Evolutionary conservation across 306 rosid genomes (phyloP).

Genomic region (Lathyrus sativus): DNA sequence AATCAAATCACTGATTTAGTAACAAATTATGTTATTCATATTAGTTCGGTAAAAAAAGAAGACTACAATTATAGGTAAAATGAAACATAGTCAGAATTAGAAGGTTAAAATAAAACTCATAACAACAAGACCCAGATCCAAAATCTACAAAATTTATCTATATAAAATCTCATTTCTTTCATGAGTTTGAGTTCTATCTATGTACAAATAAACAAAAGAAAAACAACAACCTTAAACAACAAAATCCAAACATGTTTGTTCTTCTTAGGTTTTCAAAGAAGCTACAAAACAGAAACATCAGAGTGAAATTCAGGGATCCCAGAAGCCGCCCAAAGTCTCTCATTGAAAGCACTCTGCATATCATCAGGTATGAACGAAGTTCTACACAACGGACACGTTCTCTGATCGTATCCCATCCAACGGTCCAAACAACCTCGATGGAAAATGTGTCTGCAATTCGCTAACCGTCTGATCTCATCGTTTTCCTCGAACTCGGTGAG

Average conservation of each 20-base stretch:
- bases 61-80: no score
- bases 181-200: conserved; percentile 9
- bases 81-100: no score
- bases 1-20: no score
- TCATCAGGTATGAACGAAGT: conserved; percentile 62
- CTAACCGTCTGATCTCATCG: conserved; percentile 75
- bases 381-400: conserved; percentile 85
- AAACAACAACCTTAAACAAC: neutral
- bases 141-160: conserved; percentile 31
- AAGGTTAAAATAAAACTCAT: neutral
- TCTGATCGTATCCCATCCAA: conserved; percentile 88
- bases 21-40: no score
- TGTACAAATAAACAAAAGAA: conserved; percentile 17
- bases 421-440: conserved; percentile 87
- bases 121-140: conserved; percentile 19
- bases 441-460: conserved; percentile 76
- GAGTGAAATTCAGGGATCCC: conserved; percentile 66
- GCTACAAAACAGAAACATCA: conserved; percentile 43
- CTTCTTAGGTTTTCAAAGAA: neutral
- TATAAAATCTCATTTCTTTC: conserved; percentile 3
- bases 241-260: neutral
- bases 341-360: conserved; percentile 54
- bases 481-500: conserved; percentile 66
- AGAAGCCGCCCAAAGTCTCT: conserved; percentile 71
- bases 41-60: no score